phyloP scores from a whole-genome alignment of 139 green algal genomes.

The Medakamo hakoo region DNA sequence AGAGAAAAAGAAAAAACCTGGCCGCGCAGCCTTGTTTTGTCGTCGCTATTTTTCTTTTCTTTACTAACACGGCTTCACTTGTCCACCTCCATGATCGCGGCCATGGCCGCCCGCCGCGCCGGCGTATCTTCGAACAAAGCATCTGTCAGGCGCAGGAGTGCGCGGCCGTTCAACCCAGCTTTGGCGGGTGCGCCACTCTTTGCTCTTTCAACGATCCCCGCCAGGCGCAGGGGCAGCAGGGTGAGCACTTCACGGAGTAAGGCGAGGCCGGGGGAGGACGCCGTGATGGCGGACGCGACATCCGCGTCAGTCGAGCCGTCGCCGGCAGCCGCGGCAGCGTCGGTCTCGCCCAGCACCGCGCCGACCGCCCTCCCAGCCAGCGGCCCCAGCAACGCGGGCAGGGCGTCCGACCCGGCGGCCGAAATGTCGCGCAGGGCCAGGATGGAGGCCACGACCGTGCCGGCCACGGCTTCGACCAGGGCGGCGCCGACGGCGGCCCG shows the following conservation, averaged over 20 bases:
- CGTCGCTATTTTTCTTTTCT: not conserved
- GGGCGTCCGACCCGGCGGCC: constrained; percentile 10
- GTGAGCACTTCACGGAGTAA: constrained; percentile 6
- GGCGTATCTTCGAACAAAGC: constrained; percentile 15
- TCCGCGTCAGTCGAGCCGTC: too few species aligned
- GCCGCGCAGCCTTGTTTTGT: too few species aligned
- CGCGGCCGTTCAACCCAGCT: not conserved
- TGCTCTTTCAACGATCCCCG: constrained; percentile 3
- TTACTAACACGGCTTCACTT: not conserved
- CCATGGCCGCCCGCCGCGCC: not conserved
- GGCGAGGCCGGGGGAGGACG: too few species aligned
- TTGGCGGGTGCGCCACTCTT: not conserved
- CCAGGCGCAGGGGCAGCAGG: constrained; percentile 4
- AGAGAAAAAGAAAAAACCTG: too few species aligned
- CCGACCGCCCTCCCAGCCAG: not conserved
- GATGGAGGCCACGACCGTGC: constrained; percentile 1
- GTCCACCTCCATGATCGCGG: too few species aligned
- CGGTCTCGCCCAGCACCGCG: constrained; percentile 3
- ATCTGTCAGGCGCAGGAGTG: constrained; percentile 1
- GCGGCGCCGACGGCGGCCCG: not conserved
- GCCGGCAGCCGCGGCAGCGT: constrained; percentile 4
- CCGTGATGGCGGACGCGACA: too few species aligned
- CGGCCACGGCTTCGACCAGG: not conserved
- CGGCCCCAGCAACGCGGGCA: constrained; percentile 8
- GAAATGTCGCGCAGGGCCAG: constrained; percentile 12